Base-by-base conservation (phyloP, 1,284 basidiomycete species). In the Sanghuangporus baumii region DNA sequence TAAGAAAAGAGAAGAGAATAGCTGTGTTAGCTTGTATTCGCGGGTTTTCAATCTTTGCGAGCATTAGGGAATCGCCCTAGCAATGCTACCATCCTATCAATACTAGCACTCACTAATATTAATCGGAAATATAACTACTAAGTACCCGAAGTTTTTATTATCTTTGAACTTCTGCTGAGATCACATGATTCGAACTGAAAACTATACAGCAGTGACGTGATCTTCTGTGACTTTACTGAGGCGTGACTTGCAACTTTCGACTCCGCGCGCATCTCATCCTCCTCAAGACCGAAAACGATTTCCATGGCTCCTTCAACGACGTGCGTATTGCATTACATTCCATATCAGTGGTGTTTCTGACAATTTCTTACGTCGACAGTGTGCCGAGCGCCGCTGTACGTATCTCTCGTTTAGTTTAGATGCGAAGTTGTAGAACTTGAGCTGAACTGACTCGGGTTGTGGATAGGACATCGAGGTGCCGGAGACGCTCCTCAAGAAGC, bases 401-500 rank as follows among this genome's bases (percentile, higher is more conserved):
- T 77, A 69, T 57, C 65, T 51, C 54, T 11, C 9, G 14, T 14
- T 16, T 16, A n/a, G 14, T 14, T 16, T 16, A n/a, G 40, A 31
- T 31, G 36, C 18, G 54, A 31, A 56, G 34, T 26, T 40, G 51
- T 55, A 41, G 31, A 46, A 47, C 9, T 26, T 55, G 36, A 48
- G 48, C 59, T 57, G 50, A 57, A 60, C 58, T 40, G 62, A 55
- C 58, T 57, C 41, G 60, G 52, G 16, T 36, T 54, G 16, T 37
- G 36, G 52, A 54, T 73, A 93, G 91, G 84, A 86, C 74, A 85
- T 96, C 75, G 91, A 95, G 85, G 94, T 96, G 79, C 95, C 95
- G 77, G 95, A 97, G 88, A 97, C 95, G 74, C 88, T 97, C 82
- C 93, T 98, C 82, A 97, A 97, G 86, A 99, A 98, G 87, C 88